Base-by-base conservation (phyloP, 768 basidiomycete species). In the Xerocomus potaroensis region DNA sequence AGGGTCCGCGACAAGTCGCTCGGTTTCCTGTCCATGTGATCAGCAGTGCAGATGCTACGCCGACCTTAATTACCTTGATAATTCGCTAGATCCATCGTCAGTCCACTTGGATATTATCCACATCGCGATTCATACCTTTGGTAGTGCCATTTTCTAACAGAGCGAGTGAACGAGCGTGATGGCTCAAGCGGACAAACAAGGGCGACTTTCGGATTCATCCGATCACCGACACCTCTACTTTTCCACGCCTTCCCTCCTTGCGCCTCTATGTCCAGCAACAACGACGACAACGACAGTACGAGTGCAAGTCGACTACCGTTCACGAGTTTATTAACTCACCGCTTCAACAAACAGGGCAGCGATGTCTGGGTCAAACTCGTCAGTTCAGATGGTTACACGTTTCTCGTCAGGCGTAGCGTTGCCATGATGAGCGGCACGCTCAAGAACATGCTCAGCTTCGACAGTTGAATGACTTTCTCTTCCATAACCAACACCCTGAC, bases 1-100 rank as follows among this genome's bases (percentile, higher is more conserved):
- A 16, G 95, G 93, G 72, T 99, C 96, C 34, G 91, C 84, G 36
- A 95, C 84, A 14, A 99, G 85, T 26, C 96, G 81, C 68, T 98
- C 94, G 27, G 96, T 99, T 78, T 98, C 96, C 95, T 98, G 58
- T 22, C 35, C 36, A 40, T 40, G 41, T 47, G 44, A 21, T 64
- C 45, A 64, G 59, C 48, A 16, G 48, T 38, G 40, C 26, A 31
- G 48, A 53, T 59, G 55, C 60, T 53, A 49, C 38, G 42, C 30
- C 26, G 34, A 39, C 41, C 16, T 34, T 15, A 38, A 37, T 43
- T 51, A 75, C 75, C 76, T 77, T 77, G 65, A 77, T 78, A 65
- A 77, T 77, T 45, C 75, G 72, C 75, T 77, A 51, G 47, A 63
- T 53, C 51, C 23, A 7, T 45, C 53, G 19, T 34, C 6, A 43